phyloP scores from a whole-genome alignment of 768 basidiomycete genomes.

The Pleurotus giganteus region DNA sequence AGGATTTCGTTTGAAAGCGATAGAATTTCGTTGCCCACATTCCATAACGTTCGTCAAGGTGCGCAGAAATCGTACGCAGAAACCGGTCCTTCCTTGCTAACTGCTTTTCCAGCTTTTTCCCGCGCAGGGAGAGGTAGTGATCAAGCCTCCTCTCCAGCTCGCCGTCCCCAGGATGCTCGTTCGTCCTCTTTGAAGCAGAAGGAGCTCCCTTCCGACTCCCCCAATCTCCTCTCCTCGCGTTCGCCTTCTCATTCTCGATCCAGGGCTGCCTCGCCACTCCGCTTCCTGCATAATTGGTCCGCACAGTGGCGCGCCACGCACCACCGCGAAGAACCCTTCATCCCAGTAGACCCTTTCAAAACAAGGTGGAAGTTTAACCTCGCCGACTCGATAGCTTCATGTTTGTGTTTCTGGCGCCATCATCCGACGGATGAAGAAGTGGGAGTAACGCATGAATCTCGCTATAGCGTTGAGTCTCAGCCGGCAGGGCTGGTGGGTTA shows the following conservation, averaged over 20 bases:
- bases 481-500: background rate
- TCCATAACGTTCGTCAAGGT: slow-evolving; percentile 41
- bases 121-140: slow-evolving; percentile 32
- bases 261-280: slow-evolving; percentile 55
- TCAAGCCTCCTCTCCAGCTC: slow-evolving; percentile 31
- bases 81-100: background rate
- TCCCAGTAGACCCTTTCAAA: slow-evolving; percentile 56
- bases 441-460: slow-evolving; percentile 15
- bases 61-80: slow-evolving; percentile 8
- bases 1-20: slow-evolving; percentile 60
- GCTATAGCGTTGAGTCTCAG: background rate
- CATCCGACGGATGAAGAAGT: slow-evolving; percentile 18
- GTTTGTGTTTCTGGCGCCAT: slow-evolving; percentile 24
- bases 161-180: slow-evolving; percentile 23
- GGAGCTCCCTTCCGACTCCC: slow-evolving; percentile 18
- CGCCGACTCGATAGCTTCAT: slow-evolving; percentile 15
- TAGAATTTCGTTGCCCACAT: slow-evolving; percentile 35
- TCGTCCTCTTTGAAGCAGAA: slow-evolving; percentile 12
- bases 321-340: slow-evolving; percentile 51
- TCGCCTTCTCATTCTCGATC: slow-evolving; percentile 53
- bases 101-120: slow-evolving; percentile 23
- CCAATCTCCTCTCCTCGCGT: slow-evolving; percentile 31
- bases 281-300: slow-evolving; percentile 54
- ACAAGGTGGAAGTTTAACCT: slow-evolving; percentile 25
- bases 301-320: slow-evolving; percentile 45